Conservation (phyloP, 2,329 filamentous ascomycete genomes). For the Alternaria gaisen region DNA sequence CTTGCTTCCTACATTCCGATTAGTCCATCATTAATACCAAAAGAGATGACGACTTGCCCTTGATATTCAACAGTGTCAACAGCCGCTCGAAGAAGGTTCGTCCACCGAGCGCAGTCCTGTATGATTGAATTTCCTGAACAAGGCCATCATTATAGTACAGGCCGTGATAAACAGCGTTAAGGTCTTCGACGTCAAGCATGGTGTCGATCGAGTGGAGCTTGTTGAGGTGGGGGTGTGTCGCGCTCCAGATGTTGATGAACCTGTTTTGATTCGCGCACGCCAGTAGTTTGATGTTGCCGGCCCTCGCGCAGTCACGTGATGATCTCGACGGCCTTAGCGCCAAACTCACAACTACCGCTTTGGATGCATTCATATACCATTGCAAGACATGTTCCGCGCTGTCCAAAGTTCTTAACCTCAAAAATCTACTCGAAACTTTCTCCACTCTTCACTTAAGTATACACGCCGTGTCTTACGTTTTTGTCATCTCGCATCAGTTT, state of each 20-base stretch:
- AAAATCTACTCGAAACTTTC: background rate
- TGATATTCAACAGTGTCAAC: constrained; percentile 73
- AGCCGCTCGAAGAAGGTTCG: constrained; percentile 83
- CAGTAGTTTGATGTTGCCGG: background rate
- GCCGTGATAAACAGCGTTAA: constrained; percentile 70
- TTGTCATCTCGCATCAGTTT: background rate
- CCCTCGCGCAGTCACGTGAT: background rate
- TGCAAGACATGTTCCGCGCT: background rate
- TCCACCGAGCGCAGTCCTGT: constrained; percentile 73
- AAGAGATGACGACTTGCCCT: constrained; percentile 61
- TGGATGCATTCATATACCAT: background rate
- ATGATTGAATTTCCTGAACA: constrained; percentile 68
- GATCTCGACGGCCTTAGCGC: background rate
- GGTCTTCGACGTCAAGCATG: constrained; percentile 73
- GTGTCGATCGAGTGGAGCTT: background rate
- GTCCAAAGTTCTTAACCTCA: background rate
- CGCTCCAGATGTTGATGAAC: constrained; percentile 18
- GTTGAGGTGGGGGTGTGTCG: constrained; percentile 7
- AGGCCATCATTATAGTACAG: constrained; percentile 38
- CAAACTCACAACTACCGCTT: background rate
- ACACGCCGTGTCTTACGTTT: background rate
- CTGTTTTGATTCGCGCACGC: constrained; percentile 22
- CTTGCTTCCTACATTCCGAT: constrained; percentile 60
- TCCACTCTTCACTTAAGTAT: background rate
- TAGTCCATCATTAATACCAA: background rate